These are phyloP conservation scores for Nannochloropsis gaditana DNA, from an alignment of 108 stramenopile genomes.

Conservation along the genomic window DNA sequence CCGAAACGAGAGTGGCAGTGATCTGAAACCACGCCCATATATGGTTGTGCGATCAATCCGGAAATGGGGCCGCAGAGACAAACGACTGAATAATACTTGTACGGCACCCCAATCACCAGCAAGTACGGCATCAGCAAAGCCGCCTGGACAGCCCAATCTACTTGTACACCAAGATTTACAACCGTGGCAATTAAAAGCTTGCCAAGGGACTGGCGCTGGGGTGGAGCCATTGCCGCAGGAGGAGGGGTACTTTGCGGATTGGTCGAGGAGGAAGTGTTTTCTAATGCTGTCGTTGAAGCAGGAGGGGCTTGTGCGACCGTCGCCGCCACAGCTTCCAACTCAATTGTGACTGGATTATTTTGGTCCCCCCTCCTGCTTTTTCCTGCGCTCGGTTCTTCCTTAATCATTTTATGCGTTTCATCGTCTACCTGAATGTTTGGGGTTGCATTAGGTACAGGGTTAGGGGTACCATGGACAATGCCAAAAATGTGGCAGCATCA, in stretches of 20 bases:
- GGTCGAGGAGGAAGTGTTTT: not conserved
- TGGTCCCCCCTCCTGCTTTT: not conserved
- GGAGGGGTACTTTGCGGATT: not conserved
- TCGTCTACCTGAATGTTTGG: not conserved
- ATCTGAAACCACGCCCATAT: slow-evolving; percentile 4
- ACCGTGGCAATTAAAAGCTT: slow-evolving; percentile 3
- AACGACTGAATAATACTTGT: slow-evolving; percentile 17
- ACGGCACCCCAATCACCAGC: not conserved
- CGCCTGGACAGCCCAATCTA: not conserved
- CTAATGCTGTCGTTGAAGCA: not conserved
- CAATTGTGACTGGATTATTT: not conserved
- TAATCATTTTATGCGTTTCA: not conserved
- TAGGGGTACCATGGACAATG: too few species aligned
- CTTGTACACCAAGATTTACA: not conserved
- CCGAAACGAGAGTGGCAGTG: not conserved
- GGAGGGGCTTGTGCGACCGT: not conserved
- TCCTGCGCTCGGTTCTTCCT: not conserved
- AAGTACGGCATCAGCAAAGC: slow-evolving; percentile 10
- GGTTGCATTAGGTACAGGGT: too few species aligned
- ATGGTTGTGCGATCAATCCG: not conserved
- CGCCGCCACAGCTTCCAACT: not conserved
- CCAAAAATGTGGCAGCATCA: too few species aligned
- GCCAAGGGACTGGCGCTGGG: not conserved
- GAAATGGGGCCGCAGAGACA: slow-evolving; percentile 4
- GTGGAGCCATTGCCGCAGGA: not conserved